Percentiles rank a stretch among this genome's conserved stretches.
These are phyloP conservation scores for Leptoxyphium fumago DNA, from an alignment of 2,329 filamentous ascomycete genomes.

Conservation along the genomic window DNA sequence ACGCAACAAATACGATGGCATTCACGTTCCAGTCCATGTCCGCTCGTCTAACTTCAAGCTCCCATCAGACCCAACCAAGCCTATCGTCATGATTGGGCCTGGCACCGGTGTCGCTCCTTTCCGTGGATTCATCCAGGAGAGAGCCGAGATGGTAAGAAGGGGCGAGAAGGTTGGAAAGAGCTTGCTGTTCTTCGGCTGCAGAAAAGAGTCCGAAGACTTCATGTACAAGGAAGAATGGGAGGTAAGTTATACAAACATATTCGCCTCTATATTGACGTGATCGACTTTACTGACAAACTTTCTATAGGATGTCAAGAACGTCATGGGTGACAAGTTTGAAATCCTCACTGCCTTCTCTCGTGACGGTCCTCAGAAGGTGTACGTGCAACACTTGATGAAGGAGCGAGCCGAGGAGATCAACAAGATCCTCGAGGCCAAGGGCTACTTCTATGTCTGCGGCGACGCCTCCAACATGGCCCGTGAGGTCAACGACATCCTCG, in stretches of 20 bases:
- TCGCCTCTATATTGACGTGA: neutral
- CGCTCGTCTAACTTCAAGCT: constrained; percentile 99
- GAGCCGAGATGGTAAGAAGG: constrained; percentile 64
- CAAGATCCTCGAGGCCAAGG: constrained; percentile 69
- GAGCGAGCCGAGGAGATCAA: constrained; percentile 75
- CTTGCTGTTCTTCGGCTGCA: constrained; percentile 88
- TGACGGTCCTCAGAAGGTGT: constrained; percentile 74
- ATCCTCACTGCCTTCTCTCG: constrained; percentile 93
- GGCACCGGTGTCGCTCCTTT: constrained; percentile 95
- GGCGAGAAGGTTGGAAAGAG: constrained; percentile 77
- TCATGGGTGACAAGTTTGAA: constrained; percentile 76
- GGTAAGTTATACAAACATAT: constrained; percentile 41
- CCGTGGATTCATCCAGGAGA: constrained; percentile 87
- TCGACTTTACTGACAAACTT: neutral
- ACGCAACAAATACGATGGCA: constrained; percentile 90
- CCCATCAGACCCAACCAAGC: constrained; percentile 84
- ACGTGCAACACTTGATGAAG: constrained; percentile 85
- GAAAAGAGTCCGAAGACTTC: constrained; percentile 78
- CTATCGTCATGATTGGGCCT: constrained; percentile 89
- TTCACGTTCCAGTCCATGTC: constrained; percentile 88
- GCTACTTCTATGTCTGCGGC: constrained; percentile 95
- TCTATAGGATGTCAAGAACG: constrained; percentile 61
- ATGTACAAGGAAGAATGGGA: constrained; percentile 85
- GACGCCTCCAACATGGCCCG: constrained; percentile 72
- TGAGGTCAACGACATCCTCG: constrained; percentile 53